Conservation (phyloP, 1,284 basidiomycete genomes). For the Trametes versicolor region DNA sequence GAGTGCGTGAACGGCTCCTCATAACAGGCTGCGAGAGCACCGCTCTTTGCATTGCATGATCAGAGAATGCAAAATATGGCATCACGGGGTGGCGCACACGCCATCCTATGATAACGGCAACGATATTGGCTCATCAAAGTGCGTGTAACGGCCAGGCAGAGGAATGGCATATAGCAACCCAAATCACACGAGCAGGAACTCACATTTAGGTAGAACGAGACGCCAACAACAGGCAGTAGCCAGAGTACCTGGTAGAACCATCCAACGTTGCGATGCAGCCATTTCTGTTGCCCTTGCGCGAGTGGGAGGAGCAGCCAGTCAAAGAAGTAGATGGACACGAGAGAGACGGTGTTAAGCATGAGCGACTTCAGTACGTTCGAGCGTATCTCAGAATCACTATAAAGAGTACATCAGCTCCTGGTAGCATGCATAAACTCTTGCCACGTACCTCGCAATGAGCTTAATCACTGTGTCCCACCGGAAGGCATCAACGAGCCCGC, state of each 20-base stretch:
- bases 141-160: not conserved
- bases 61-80: slow-evolving; percentile 12
- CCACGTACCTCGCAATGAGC: slow-evolving; percentile 57
- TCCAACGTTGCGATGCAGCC: slow-evolving; percentile 75
- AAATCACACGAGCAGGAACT: slow-evolving; percentile 42
- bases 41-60: slow-evolving; percentile 1
- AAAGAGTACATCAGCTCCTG: not conserved
- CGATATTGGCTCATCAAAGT: slow-evolving; percentile 13
- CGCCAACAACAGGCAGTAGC: slow-evolving; percentile 77
- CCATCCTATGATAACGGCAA: slow-evolving; percentile 13
- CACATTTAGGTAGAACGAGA: slow-evolving; percentile 81
- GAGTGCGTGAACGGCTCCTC: slow-evolving; percentile 21
- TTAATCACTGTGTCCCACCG: slow-evolving; percentile 73
- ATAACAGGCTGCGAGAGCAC: not conserved
- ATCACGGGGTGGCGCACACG: not conserved
- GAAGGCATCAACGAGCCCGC: slow-evolving; percentile 75
- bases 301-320: slow-evolving; percentile 77
- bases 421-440: not conserved
- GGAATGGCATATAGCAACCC: not conserved
- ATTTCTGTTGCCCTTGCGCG: slow-evolving; percentile 67
- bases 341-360: slow-evolving; percentile 72
- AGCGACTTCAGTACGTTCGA: slow-evolving; percentile 77
- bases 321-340: slow-evolving; percentile 77
- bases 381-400: slow-evolving; percentile 78
- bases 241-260: slow-evolving; percentile 81